These are phyloP conservation scores for Kazachstania sp. DNA, from an alignment of 1,139 yeast species.

Conservation along the genomic window DNA sequence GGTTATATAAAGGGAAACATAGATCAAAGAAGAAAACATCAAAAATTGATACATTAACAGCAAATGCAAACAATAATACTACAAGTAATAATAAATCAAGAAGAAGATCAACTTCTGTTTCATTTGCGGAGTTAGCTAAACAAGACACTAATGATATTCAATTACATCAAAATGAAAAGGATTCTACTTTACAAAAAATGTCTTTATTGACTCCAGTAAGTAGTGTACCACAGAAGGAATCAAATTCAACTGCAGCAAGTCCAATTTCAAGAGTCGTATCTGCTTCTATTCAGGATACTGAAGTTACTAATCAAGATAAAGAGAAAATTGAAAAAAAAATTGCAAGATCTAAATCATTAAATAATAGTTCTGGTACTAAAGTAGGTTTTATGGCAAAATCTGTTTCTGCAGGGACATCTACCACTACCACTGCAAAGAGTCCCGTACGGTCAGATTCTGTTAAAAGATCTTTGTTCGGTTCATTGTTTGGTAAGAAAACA, in stretches of 20 bases:
- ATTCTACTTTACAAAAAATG: neutral
- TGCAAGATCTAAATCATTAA: neutral
- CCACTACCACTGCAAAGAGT: neutral
- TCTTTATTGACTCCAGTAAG: neutral
- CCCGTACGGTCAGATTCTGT: slow-evolving; percentile 6
- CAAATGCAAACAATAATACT: neutral
- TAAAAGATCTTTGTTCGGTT: slow-evolving; percentile 21
- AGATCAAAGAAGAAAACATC: slow-evolving; percentile 5
- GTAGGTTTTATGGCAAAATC: slow-evolving; percentile 1
- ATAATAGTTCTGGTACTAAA: neutral
- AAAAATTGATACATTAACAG: neutral
- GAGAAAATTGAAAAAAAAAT: neutral
- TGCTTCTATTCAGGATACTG: neutral
- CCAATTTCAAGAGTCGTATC: neutral
- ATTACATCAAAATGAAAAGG: neutral
- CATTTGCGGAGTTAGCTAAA: slow-evolving; percentile 14
- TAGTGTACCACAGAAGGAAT: neutral
- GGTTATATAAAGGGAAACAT: slow-evolving; percentile 27
- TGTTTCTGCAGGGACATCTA: too few species aligned
- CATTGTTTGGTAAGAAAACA: slow-evolving; percentile 20
- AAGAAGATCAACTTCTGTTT: slow-evolving; percentile 12
- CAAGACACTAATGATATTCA: neutral
- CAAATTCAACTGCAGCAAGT: neutral
- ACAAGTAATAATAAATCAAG: too few species aligned
- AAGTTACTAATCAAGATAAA: neutral